Percentiles rank a stretch among this genome's conserved stretches.
Evolutionary conservation across 176 grass and related monocot species (phyloP).

Genomic region (Zizania latifolia): DNA sequence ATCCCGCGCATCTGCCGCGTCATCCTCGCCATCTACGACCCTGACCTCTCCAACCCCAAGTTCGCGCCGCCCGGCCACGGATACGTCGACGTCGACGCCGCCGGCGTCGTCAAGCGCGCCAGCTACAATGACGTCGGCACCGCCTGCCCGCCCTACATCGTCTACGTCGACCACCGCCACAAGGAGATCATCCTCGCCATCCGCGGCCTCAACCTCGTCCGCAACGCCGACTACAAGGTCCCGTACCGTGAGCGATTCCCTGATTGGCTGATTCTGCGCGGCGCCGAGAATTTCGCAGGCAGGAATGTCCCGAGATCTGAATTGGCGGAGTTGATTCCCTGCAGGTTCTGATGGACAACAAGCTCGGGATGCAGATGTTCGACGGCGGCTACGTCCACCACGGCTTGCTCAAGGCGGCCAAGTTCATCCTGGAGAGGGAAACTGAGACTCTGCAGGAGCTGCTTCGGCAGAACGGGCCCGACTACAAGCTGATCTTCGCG

Average conservation of each 20-base stretch:
- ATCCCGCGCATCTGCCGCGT: slow-evolving; percentile 73
- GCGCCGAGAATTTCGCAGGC: neutral
- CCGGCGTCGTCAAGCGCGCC: slow-evolving; percentile 44
- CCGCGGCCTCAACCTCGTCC: slow-evolving; percentile 90
- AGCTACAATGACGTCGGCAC: slow-evolving; percentile 50
- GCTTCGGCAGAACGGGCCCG: slow-evolving; percentile 37
- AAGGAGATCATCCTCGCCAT: slow-evolving; percentile 81
- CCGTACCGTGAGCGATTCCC: neutral
- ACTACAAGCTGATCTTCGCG: slow-evolving; percentile 64
- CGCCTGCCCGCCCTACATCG: slow-evolving; percentile 66
- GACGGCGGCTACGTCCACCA: slow-evolving; percentile 90
- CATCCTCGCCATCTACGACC: slow-evolving; percentile 76
- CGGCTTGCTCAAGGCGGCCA: slow-evolving; percentile 70
- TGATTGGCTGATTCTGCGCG: neutral
- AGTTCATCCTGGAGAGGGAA: slow-evolving; percentile 71
- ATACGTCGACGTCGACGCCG: slow-evolving; percentile 29
- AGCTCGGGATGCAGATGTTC: slow-evolving; percentile 89
- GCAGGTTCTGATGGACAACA: slow-evolving; percentile 88
- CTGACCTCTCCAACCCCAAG: slow-evolving; percentile 51
- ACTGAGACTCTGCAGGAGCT: slow-evolving; percentile 39
- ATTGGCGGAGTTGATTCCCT: neutral
- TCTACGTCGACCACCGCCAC: slow-evolving; percentile 57
- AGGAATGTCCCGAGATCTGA: neutral
- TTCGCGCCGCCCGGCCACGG: slow-evolving; percentile 43
- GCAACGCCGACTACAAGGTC: slow-evolving; percentile 92